Base-by-base conservation (phyloP, 257 asterid genomes). In the Cinchona pubescens region DNA sequence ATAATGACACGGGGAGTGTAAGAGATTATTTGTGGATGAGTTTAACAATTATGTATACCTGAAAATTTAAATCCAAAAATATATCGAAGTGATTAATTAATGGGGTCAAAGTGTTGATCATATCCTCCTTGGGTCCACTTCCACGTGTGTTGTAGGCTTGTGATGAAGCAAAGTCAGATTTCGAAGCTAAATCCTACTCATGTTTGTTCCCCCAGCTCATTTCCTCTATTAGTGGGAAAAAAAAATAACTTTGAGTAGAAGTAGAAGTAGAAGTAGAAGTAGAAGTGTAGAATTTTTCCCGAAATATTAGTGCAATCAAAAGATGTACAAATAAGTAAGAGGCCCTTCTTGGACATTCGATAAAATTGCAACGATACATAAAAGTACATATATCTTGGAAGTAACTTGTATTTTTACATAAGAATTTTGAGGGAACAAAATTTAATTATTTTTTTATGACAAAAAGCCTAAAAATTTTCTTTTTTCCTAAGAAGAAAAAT, bases 111-210 rank as follows among this genome's bases (percentile, higher is more conserved):
- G 29, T 38, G 51, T 13, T 46, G 75, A 45, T 58, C 48, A 32
- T 65, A n/a, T 70, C 9, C 64, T 60, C 18, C 34, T 62, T 60
- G 63, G 63, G 38, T 37, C 77, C 77, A 74, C 80, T 75, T 49
- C 25, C 79, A 76, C 70, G 64, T 79, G 75, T 62, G 78, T 51
- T 85, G 86, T 79, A 77, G 81, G 81, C 83, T 82, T 77, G 81
- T 29, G 63, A 45, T 58, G 81, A 81, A 77, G 73, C 84, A 82
- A 77, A 78, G 25, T 67, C 59, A n/a, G 19, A 75, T 67, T 37
- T 75, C 67, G 51, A 53, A 49, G 75, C 78, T 42, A 19, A 27
- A 78, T 35, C 63, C 71, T 59, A 19, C 74, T 72, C 75, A 72
- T 58, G 58, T 72, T 71, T 69, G 76, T 61, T 38, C 73, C 79